Percentiles rank a stretch among this genome's conserved stretches.
These are phyloP conservation scores for Mycena albidolilacea DNA, from an alignment of 768 basidiomycete species.

Conservation along the genomic window DNA sequence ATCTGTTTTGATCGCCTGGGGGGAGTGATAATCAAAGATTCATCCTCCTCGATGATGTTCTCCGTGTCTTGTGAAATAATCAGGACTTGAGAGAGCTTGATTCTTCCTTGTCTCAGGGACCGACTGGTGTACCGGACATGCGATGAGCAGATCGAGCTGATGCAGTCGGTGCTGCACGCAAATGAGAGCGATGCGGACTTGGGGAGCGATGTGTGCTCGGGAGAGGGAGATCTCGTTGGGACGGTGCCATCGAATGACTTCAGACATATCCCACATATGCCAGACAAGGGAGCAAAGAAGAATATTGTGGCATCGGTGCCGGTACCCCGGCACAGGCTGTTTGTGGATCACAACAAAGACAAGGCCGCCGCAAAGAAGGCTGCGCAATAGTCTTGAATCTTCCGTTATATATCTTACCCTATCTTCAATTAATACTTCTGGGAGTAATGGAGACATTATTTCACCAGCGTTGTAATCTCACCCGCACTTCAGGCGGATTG, in stretches of 20 bases:
- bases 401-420: too few relatives aligned
- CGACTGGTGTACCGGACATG: conserved; percentile 87
- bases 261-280: conserved; percentile 69
- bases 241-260: conserved; percentile 93
- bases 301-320: conserved; percentile 68
- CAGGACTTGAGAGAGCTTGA: too few relatives aligned
- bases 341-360: conserved; percentile 87
- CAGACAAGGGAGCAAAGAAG: conserved; percentile 90
- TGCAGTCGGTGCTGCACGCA: conserved; percentile 92
- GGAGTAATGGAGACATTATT: too few relatives aligned
- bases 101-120: too few relatives aligned
- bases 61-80: too few relatives aligned
- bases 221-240: conserved; percentile 88
- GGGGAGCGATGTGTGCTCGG: conserved; percentile 85
- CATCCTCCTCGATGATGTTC: too few relatives aligned
- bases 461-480: too few relatives aligned
- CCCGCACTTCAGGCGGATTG: too few relatives aligned
- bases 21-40: too few relatives aligned
- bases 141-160: conserved; percentile 95
- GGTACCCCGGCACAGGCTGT: conserved; percentile 80
- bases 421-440: too few relatives aligned
- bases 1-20: too few relatives aligned
- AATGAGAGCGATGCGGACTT: conserved; percentile 93
- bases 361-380: conserved; percentile 68
- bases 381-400: neutral